A percentile compares a stretch with the other conserved stretches of the same genome.
Conservation (phyloP, 2,329 filamentous ascomycete genomes). For the Ophiostoma sp. region DNA sequence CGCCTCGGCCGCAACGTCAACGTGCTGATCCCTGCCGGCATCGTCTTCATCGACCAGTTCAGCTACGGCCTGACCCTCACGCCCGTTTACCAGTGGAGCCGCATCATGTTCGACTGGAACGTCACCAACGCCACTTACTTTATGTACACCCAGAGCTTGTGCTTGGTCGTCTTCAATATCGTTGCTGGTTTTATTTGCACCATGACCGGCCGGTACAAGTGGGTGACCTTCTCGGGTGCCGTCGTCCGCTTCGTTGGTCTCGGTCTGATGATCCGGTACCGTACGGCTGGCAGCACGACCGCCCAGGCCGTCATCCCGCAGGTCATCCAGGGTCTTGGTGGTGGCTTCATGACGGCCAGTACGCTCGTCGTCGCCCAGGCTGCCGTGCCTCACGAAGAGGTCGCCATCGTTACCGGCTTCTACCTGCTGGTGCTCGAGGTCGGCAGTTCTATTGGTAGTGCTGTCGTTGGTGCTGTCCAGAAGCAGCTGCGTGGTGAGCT, state of each 20-base stretch:
- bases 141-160: constrained; percentile 38
- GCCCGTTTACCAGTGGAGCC: constrained; percentile 43
- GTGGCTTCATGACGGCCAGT: constrained; percentile 15
- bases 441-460: constrained; percentile 15
- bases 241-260: constrained; percentile 49
- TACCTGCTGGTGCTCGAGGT: constrained; percentile 13
- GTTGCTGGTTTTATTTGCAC: constrained; percentile 45
- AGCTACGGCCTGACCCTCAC: constrained; percentile 11
- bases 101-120: constrained; percentile 44
- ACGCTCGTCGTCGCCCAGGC: constrained; percentile 18
- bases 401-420: constrained; percentile 18
- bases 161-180: constrained; percentile 31
- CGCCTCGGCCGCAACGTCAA: constrained; percentile 1
- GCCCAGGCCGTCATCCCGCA: constrained; percentile 51
- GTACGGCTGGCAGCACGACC: constrained; percentile 44
- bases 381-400: constrained; percentile 18
- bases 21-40: neutral
- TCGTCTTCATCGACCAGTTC: constrained; percentile 4
- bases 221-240: constrained; percentile 44
- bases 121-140: constrained; percentile 43
- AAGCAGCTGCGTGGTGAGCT: constrained; percentile 12
- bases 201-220: constrained; percentile 46
- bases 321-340: constrained; percentile 49
- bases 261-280: constrained; percentile 51
- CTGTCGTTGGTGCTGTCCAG: constrained; percentile 15